Evolutionary conservation across 495 filamentous ascomycete species (phyloP), one percentile per base, ranked within the genome.

Genomic region (Monascus purpureus): DNA sequence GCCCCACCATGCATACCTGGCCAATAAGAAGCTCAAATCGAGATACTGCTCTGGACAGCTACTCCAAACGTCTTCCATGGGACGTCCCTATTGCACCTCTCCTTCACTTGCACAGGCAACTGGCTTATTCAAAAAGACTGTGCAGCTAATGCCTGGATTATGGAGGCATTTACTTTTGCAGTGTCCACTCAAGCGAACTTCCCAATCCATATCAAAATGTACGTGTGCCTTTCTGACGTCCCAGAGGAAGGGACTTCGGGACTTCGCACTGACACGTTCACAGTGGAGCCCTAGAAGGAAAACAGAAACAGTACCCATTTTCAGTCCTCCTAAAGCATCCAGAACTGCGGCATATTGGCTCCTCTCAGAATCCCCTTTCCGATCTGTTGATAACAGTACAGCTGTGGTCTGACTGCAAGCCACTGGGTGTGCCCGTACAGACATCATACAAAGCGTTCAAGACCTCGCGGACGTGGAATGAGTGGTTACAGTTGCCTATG

Each of bases 111-210:
- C n/a, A n/a, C n/a, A n/a, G n/a, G n/a, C n/a, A n/a, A n/a, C n/a
- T n/a, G n/a, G n/a, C n/a, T n/a, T n/a, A n/a, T n/a, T n/a, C n/a
- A n/a, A n/a, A n/a, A n/a, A n/a, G n/a, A n/a, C n/a, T n/a, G n/a
- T n/a, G n/a, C n/a, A n/a, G n/a, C n/a, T n/a, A n/a, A n/a, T n/a
- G n/a, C n/a, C n/a, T 17, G 6, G 13, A 48, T 22, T 31, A 94
- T 95, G 86, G 90, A 97, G 47, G 76, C 86, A 27, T 95, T 92
- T 54, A 87, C 84, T 1, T 96, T 96, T 62, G 86, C 83, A 28
- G 79, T 73, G 42, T 94, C 90, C 28, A 76, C 80, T 25, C 67
- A 72, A 48, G 67, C 95, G 35, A 65, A 84, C 43, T 70, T 82
- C 38, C 71, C 79, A 11, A 70, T 95, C 32, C 76, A 74, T 55